These are phyloP conservation scores for Erysiphe pulchra DNA, from an alignment of 2,329 filamentous ascomycete species.

Conservation along the genomic window DNA sequence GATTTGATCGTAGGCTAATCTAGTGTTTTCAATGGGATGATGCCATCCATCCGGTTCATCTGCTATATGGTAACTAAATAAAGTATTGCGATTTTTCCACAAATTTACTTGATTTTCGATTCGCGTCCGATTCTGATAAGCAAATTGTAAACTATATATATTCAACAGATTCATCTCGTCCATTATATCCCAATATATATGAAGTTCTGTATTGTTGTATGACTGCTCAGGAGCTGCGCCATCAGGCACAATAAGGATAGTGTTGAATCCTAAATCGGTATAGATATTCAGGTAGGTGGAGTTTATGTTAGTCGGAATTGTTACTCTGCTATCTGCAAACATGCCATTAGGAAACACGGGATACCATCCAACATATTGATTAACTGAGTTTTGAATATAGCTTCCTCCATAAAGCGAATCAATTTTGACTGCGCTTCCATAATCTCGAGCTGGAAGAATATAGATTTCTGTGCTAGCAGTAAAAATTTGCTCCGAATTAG, in stretches of 20 bases:
- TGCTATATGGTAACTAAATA: constrained; percentile 27
- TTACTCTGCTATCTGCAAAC: constrained; percentile 14
- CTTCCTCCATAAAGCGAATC: constrained; percentile 22
- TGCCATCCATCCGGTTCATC: constrained; percentile 21
- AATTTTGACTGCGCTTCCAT: constrained; percentile 20
- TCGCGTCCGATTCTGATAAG: constrained; percentile 15
- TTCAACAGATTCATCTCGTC: constrained; percentile 20
- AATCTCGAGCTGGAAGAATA: constrained; percentile 18
- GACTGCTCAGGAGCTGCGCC: constrained; percentile 15
- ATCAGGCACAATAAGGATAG: constrained; percentile 17
- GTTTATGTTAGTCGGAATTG: constrained; percentile 9
- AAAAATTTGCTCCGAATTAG: constrained; percentile 14
- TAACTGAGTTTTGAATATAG: constrained; percentile 15
- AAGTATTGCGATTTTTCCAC: constrained; percentile 13
- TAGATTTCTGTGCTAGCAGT: constrained; percentile 15
- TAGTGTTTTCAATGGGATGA: constrained; percentile 19
- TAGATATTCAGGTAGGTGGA: constrained; percentile 16
- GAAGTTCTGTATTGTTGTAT: constrained; percentile 15
- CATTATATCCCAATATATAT: constrained; percentile 17
- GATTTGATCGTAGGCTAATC: constrained; percentile 18
- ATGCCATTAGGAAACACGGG: constrained; percentile 21
- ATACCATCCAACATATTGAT: constrained; percentile 12
- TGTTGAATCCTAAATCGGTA: constrained; percentile 20
- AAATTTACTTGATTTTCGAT: constrained; percentile 9
- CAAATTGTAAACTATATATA: constrained; percentile 16